Conservation (phyloP, 768 basidiomycete genomes). For the Tylopilus vinaceipallidus region DNA sequence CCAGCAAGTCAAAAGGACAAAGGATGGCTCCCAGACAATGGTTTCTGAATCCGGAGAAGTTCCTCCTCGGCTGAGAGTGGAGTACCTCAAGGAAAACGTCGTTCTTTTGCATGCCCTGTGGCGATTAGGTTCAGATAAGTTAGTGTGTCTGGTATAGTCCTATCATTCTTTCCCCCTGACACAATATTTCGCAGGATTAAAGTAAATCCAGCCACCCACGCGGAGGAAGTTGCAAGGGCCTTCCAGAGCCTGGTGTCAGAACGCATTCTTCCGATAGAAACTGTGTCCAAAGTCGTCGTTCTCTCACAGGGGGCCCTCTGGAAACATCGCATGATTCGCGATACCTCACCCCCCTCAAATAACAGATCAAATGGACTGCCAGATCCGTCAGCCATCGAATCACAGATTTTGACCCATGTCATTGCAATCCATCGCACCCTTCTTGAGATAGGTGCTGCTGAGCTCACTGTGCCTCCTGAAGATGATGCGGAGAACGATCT, state of each 20-base stretch:
- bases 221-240: conserved; percentile 47
- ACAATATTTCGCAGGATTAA: conserved; percentile 22
- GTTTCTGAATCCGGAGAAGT: conserved; percentile 32
- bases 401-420: conserved; percentile 64
- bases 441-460: conserved; percentile 60
- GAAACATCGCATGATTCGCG: conserved; percentile 76
- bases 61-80: conserved; percentile 53
- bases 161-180: conserved; percentile 4
- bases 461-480: conserved; percentile 55
- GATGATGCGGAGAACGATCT: conserved; percentile 58
- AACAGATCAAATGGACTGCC: conserved; percentile 23
- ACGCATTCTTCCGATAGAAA: conserved; percentile 70
- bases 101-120: conserved; percentile 78
- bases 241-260: conserved; percentile 63
- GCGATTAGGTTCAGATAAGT: conserved; percentile 59
- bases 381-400: conserved; percentile 48
- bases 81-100: conserved; percentile 68
- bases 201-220: conserved; percentile 49
- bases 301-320: conserved; percentile 81
- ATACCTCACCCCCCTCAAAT: conserved; percentile 33
- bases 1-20: conserved; percentile 47
- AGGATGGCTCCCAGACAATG: conserved; percentile 37
- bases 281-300: conserved; percentile 70
- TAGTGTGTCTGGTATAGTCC: conserved; percentile 21
- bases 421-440: conserved; percentile 62